Evolutionary conservation across 2,329 filamentous ascomycete species (phyloP).

Genomic region (Hansfordia pulvinata): DNA sequence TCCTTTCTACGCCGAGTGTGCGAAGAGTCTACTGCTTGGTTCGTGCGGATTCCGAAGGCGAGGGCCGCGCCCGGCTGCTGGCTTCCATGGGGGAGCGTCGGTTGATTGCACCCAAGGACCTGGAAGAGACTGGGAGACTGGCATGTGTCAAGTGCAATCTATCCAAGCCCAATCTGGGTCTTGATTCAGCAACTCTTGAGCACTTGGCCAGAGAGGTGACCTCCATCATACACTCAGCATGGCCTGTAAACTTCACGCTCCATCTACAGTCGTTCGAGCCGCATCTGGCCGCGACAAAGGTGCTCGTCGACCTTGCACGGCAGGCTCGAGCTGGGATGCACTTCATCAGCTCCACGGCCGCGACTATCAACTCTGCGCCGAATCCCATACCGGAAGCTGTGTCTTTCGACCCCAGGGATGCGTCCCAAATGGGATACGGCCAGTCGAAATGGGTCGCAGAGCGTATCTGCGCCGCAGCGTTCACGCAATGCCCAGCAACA

Average conservation of each 20-base stretch:
- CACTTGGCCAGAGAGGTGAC: conserved; percentile 27
- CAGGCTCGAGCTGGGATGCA: conserved; percentile 7
- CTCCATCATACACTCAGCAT: conserved; percentile 47
- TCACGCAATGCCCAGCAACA: conserved; percentile 3
- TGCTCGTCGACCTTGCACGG: conserved; percentile 30
- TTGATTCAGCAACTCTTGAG: conserved; percentile 24
- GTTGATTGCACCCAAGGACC: conserved; percentile 10
- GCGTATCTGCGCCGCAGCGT: conserved; percentile 29
- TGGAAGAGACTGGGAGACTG: conserved; percentile 23
- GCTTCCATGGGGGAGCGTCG: conserved; percentile 24
- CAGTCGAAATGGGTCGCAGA: conserved; percentile 46
- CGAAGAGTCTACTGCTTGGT: conserved; percentile 41
- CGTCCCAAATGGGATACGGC: conserved; percentile 37
- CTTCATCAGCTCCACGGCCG: conserved; percentile 14
- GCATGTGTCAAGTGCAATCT: conserved; percentile 32
- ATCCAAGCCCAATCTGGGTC: conserved; percentile 30
- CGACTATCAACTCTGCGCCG: conserved; percentile 4
- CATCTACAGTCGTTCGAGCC: conserved; percentile 39
- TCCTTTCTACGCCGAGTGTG: conserved; percentile 22
- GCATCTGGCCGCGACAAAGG: conserved; percentile 32
- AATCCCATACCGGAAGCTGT: conserved; percentile 24
- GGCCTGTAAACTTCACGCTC: conserved; percentile 52
- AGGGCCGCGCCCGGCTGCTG: conserved; percentile 27
- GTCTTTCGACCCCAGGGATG: conserved; percentile 23
- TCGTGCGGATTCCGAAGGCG: conserved; percentile 26